Evolutionary conservation across 345 rosid genomes (phyloP), one percentile per base, ranked within the genome.

Genomic region (Anacardium occidentale): DNA sequence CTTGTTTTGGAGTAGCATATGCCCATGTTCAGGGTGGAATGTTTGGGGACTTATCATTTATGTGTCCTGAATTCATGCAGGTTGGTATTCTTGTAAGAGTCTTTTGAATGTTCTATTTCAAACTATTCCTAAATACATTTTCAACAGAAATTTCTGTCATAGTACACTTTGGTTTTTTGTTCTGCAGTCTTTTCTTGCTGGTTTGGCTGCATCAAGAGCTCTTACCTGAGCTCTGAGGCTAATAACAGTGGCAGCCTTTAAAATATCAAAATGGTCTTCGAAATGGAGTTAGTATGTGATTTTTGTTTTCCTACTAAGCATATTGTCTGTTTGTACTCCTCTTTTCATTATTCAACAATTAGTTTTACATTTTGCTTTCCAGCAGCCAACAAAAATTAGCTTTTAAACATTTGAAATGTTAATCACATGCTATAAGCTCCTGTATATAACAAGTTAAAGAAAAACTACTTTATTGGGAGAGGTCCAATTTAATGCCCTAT

Each of bases 11-110:
- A 13, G 66, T 90, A 3, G 95, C 94, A 20, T 94, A 94, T 77
- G 98, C 97, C 10, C 84, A 75, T 69, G 93, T 92, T 70, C 89
- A 90, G 74, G 99, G 99, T 69, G 98, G 99, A 61, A 83, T 95
- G 86, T 83, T 91, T 48, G 98, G 98, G 3, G 99, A 95, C 62
- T 69, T 92, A 47, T 86, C 96, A 44, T 86, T 95, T 87, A 95
- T 95, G 97, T 83, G 77, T 74, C 94, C 96, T 62, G 98, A 90
- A 53, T 85, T 94, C 72, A 83, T 94, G 69, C 98, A 92, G 90
- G 98, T 89, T 61, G 10, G 47, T 5, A 5, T 72, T 50, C 67
- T 78, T 15, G 12, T 40, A 14, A 7, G 7, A 26, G 17, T 53
- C 13, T 32, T 4, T 48, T 22, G 25, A 37, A 24, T 22, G 18